phyloP scores from a whole-genome alignment of 768 basidiomycete genomes.

The Hebeloma cylindrosporum region DNA sequence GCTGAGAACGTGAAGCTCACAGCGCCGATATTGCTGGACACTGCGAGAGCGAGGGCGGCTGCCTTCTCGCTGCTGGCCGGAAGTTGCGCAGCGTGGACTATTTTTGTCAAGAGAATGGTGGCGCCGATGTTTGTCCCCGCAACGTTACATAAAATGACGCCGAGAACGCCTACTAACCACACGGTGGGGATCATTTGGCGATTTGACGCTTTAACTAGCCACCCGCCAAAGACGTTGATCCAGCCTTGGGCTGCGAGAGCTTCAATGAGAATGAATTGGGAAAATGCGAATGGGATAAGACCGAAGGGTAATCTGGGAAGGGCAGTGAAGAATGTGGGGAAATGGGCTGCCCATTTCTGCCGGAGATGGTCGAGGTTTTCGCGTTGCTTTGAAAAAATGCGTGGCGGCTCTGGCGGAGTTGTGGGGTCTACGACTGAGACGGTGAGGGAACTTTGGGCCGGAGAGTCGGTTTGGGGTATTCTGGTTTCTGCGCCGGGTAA shows the following conservation, averaged over 20 bases:
- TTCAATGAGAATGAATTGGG: constrained; percentile 93
- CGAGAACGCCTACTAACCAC: constrained; percentile 69
- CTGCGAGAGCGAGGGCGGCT: constrained; percentile 73
- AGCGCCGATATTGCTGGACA: constrained; percentile 89
- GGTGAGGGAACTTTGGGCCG: constrained; percentile 1
- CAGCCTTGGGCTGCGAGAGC: constrained; percentile 80
- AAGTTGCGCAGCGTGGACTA: constrained; percentile 52
- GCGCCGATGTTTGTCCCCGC: constrained; percentile 91
- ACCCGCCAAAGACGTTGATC: constrained; percentile 78
- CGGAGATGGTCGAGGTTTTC: constrained; percentile 16
- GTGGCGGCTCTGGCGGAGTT: constrained; percentile 6
- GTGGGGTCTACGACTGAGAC: constrained; percentile 1
- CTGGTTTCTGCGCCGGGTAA: constrained; percentile 3
- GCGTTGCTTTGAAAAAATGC: constrained; percentile 22
- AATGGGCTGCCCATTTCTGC: constrained; percentile 32
- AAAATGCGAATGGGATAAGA: constrained; percentile 89
- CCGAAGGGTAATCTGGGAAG: constrained; percentile 73
- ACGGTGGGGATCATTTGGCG: constrained; percentile 49
- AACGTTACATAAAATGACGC: constrained; percentile 76
- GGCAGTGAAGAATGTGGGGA: constrained; percentile 72
- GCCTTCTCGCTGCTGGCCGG: constrained; percentile 42
- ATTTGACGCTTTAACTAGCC: constrained; percentile 52
- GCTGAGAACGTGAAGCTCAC: constrained; percentile 88
- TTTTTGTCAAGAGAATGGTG: constrained; percentile 84
- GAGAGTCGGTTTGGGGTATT: not conserved